Evolutionary conservation across 768 basidiomycete species (phyloP).

Genomic region (Leccinum barrowsii): DNA sequence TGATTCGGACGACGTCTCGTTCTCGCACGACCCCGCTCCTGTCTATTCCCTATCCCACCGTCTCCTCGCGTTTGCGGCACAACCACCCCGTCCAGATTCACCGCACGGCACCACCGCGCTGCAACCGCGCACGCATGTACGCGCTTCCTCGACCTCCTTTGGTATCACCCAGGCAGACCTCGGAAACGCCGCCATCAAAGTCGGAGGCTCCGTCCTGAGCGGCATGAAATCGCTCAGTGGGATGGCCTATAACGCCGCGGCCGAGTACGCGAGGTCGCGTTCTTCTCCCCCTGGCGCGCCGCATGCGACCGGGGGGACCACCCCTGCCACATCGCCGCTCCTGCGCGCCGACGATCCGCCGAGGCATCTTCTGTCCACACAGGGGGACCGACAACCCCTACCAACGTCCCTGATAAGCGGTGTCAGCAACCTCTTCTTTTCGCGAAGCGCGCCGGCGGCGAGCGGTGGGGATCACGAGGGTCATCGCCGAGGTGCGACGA

Average conservation of each 20-base stretch:
- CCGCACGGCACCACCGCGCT: constrained; percentile 14
- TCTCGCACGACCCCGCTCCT: constrained; percentile 36
- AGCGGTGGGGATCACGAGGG: constrained; percentile 17
- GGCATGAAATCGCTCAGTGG: constrained; percentile 65
- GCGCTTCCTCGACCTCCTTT: constrained; percentile 25
- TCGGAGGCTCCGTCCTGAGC: constrained; percentile 59
- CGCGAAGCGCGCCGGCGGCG: constrained; percentile 58
- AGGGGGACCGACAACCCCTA: constrained; percentile 14
- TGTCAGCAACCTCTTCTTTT: constrained; percentile 45
- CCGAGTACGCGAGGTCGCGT: constrained; percentile 38
- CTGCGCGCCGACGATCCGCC: neutral
- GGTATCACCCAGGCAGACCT: constrained; percentile 46
- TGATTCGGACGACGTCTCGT: constrained; percentile 15
- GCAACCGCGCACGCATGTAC: constrained; percentile 21
- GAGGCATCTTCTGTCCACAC: constrained; percentile 20
- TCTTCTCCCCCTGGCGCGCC: constrained; percentile 2
- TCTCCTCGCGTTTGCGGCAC: constrained; percentile 58
- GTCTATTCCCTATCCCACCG: constrained; percentile 60
- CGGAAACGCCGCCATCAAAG: constrained; percentile 52
- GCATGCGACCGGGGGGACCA: neutral
- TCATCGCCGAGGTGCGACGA: constrained; percentile 16
- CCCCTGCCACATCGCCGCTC: constrained; percentile 8
- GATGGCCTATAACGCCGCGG: constrained; percentile 50
- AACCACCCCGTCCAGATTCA: constrained; percentile 28
- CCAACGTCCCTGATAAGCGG: constrained; percentile 24